Evolutionary conservation across 805 yeast genomes (phyloP).

Genomic region (Kuraishia molischiana): DNA sequence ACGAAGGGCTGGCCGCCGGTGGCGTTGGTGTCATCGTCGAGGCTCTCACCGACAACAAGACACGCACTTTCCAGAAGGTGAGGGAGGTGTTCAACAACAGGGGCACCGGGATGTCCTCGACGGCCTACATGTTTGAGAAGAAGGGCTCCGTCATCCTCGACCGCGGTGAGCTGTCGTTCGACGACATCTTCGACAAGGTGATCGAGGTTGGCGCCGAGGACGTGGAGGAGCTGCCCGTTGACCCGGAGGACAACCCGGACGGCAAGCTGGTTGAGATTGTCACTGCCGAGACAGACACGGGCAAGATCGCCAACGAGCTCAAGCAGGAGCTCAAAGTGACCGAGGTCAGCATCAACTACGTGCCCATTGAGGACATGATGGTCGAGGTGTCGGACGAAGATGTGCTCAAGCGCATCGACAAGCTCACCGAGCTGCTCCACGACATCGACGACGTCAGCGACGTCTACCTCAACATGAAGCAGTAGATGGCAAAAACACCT

Average conservation of each 20-base stretch:
- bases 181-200: slow-evolving; percentile 63
- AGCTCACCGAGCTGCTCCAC: slow-evolving; percentile 52
- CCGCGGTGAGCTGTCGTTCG: slow-evolving; percentile 32
- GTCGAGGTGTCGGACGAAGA: slow-evolving; percentile 48
- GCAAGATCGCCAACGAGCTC: slow-evolving; percentile 47
- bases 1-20: slow-evolving; percentile 91
- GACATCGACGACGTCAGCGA: slow-evolving; percentile 80
- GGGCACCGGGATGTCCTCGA: slow-evolving; percentile 66
- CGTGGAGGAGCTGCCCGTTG: slow-evolving; percentile 42
- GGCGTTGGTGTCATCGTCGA: slow-evolving; percentile 83
- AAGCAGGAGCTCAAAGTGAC: slow-evolving; percentile 49
- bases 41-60: slow-evolving; percentile 82
- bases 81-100: slow-evolving; percentile 66
- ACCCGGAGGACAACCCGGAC: slow-evolving; percentile 28
- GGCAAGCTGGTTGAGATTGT: slow-evolving; percentile 34
- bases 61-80: slow-evolving; percentile 68
- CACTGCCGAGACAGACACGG: slow-evolving; percentile 58
- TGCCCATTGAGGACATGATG: slow-evolving; percentile 51
- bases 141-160: slow-evolving; percentile 63
- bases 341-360: slow-evolving; percentile 63
- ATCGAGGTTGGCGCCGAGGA: slow-evolving; percentile 78
- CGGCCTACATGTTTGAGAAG: slow-evolving; percentile 66
- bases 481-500: neutral
- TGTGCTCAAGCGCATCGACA: slow-evolving; percentile 38
- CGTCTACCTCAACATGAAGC: slow-evolving; percentile 51